Percentiles rank a stretch among this genome's conserved stretches.
These are phyloP conservation scores for Verticillium klebahnii DNA, from an alignment of 2,329 filamentous ascomycete genomes.

Conservation along the genomic window DNA sequence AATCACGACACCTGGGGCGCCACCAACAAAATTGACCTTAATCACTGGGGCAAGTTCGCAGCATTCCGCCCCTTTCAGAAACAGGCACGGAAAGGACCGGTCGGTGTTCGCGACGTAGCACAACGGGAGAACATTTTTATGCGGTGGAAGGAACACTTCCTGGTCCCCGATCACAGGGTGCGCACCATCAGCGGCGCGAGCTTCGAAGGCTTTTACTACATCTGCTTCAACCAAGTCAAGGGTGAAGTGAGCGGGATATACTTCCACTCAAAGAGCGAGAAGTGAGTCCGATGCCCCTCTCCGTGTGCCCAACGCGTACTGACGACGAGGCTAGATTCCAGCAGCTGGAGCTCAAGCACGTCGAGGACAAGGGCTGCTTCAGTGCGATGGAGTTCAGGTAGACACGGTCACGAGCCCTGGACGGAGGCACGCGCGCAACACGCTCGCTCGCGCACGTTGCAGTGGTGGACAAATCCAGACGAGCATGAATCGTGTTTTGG, in stretches of 20 bases:
- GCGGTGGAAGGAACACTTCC: slow-evolving; percentile 98
- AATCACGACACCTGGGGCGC: slow-evolving; percentile 88
- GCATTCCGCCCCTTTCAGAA: slow-evolving; percentile 74
- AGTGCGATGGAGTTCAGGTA: slow-evolving; percentile 76
- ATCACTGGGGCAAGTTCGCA: slow-evolving; percentile 87
- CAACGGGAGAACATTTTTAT: slow-evolving; percentile 92
- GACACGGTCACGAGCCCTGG: slow-evolving; percentile 4
- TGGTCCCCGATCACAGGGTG: slow-evolving; percentile 92
- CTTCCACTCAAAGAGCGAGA: slow-evolving; percentile 97
- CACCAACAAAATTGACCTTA: slow-evolving; percentile 83
- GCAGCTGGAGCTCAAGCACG: slow-evolving; percentile 85
- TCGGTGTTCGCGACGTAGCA: slow-evolving; percentile 62
- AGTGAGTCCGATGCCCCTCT: slow-evolving; percentile 53
- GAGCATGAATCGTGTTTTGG: not conserved
- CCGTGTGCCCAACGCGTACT: not conserved
- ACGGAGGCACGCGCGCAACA: no score
- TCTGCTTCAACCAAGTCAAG: slow-evolving; percentile 91
- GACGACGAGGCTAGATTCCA: slow-evolving; percentile 63
- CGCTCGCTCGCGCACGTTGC: no score
- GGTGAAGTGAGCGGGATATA: slow-evolving; percentile 91
- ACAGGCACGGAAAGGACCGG: slow-evolving; percentile 50
- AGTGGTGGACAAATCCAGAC: not conserved
- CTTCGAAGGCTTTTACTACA: slow-evolving; percentile 98
- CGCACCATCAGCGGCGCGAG: slow-evolving; percentile 89
- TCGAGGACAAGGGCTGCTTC: slow-evolving; percentile 78